Percentiles rank a stretch among this genome's conserved stretches.
Conservation (phyloP, 129 eudicot species). For the Oenanthe sinensis region DNA sequence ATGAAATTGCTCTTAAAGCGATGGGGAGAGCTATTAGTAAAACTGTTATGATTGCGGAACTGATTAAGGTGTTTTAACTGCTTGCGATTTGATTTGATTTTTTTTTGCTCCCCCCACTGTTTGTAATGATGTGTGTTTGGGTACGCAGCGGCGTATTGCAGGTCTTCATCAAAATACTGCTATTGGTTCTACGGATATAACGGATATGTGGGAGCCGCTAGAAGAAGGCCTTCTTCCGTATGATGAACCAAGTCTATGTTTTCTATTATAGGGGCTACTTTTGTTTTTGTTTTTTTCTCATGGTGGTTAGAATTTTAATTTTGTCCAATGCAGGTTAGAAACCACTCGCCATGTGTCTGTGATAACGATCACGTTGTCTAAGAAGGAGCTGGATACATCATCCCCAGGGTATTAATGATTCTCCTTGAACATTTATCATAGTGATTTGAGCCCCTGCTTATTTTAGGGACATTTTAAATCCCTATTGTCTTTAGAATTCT, state of each 20-base stretch:
- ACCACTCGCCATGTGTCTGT: slow-evolving; percentile 68
- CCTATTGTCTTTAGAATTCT: not conserved
- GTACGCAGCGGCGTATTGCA: slow-evolving; percentile 26
- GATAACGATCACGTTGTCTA: slow-evolving; percentile 53
- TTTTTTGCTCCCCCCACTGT: too few relatives aligned
- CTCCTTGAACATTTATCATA: not conserved
- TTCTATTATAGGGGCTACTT: not conserved
- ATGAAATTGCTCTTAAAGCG: slow-evolving; percentile 38
- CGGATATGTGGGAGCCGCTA: slow-evolving; percentile 45
- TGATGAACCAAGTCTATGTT: not conserved
- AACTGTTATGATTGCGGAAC: slow-evolving; percentile 44
- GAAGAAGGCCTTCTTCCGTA: slow-evolving; percentile 53
- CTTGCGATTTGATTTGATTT: not conserved
- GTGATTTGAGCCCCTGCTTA: not conserved
- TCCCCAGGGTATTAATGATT: slow-evolving; percentile 31
- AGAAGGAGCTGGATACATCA: slow-evolving; percentile 45
- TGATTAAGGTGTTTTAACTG: slow-evolving; percentile 27
- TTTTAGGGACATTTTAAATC: not conserved
- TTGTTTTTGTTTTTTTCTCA: not conserved
- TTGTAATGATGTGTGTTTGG: too few relatives aligned
- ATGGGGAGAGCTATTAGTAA: slow-evolving; percentile 49
- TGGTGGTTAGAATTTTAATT: not conserved
- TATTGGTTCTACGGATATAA: slow-evolving; percentile 41
- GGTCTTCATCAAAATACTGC: slow-evolving; percentile 34
- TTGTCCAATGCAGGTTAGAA: slow-evolving; percentile 36